Evolutionary conservation across 495 filamentous ascomycete genomes (phyloP).

Genomic region (Penicillium silybi): DNA sequence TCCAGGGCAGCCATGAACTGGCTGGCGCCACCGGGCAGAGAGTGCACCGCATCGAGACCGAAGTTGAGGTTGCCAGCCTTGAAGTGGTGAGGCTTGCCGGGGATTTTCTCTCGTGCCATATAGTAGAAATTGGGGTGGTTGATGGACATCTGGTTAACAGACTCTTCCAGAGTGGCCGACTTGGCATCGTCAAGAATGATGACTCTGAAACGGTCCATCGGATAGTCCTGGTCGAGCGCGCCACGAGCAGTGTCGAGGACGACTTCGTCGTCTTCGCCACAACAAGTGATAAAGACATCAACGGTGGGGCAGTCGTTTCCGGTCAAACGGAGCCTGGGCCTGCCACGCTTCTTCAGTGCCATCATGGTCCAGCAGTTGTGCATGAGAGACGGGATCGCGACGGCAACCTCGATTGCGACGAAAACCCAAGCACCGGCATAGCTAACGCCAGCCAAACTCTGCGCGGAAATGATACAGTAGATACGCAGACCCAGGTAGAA

Average conservation of each 20-base stretch:
- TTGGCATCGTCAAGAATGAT: constrained; percentile 51
- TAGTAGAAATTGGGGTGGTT: constrained; percentile 44
- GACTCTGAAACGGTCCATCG: constrained; percentile 43
- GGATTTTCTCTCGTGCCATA: constrained; percentile 43
- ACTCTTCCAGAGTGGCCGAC: constrained; percentile 29
- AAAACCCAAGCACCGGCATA: constrained; percentile 39
- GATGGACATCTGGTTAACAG: constrained; percentile 21
- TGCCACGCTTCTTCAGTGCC: constrained; percentile 34
- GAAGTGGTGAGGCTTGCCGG: constrained; percentile 47
- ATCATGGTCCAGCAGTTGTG: constrained; percentile 43
- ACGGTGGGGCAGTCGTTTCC: constrained; percentile 45
- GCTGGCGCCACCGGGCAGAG: constrained; percentile 35
- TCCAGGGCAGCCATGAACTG: constrained; percentile 51
- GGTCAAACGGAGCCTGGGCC: constrained; percentile 38
- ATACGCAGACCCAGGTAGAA: constrained; percentile 39
- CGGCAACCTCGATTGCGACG: constrained; percentile 35
- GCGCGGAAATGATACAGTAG: constrained; percentile 35
- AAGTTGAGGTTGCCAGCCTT: constrained; percentile 55
- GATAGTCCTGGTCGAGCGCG: constrained; percentile 48
- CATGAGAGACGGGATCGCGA: constrained; percentile 38
- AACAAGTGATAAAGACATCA: constrained; percentile 50
- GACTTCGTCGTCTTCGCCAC: constrained; percentile 48
- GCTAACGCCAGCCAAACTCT: constrained; percentile 21
- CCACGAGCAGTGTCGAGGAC: constrained; percentile 52
- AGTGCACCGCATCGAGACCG: constrained; percentile 35